Conservation (phyloP, 2,329 filamentous ascomycete genomes). For the Sporothrix humicola region DNA sequence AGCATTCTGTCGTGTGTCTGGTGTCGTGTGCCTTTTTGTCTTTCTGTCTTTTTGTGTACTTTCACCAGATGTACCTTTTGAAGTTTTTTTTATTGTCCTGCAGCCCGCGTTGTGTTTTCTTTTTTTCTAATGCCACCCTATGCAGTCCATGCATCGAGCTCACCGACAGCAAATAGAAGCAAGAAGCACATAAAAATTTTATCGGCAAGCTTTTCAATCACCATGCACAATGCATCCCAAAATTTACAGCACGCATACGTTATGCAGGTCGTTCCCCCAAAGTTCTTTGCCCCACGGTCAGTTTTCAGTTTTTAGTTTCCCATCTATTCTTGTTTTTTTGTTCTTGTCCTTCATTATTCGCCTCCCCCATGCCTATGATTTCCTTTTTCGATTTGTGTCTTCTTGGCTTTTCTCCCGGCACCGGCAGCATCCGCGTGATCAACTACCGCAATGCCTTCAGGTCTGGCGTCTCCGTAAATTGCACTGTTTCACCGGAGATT, state of each 20-base stretch:
- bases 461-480: not conserved
- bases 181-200: not conserved
- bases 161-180: slow-evolving; percentile 8
- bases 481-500: not conserved
- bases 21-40: slow-evolving; percentile 9
- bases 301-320: too few species aligned
- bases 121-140: not conserved
- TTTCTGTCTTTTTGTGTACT: not conserved
- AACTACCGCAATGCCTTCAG: not conserved
- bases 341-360: not conserved
- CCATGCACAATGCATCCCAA: slow-evolving; percentile 22
- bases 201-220: slow-evolving; percentile 12
- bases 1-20: slow-evolving; percentile 21
- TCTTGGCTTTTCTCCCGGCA: not conserved
- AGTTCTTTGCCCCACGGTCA: not conserved
- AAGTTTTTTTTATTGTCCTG: not conserved
- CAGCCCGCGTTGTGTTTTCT: not conserved
- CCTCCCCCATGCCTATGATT: not conserved
- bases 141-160: not conserved
- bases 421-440: not conserved
- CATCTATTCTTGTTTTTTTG: not conserved
- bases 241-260: not conserved
- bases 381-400: not conserved
- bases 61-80: not conserved
- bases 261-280: not conserved